Base-by-base conservation (phyloP, 495 filamentous ascomycete species). In the Hyaloscypha variabilis region DNA sequence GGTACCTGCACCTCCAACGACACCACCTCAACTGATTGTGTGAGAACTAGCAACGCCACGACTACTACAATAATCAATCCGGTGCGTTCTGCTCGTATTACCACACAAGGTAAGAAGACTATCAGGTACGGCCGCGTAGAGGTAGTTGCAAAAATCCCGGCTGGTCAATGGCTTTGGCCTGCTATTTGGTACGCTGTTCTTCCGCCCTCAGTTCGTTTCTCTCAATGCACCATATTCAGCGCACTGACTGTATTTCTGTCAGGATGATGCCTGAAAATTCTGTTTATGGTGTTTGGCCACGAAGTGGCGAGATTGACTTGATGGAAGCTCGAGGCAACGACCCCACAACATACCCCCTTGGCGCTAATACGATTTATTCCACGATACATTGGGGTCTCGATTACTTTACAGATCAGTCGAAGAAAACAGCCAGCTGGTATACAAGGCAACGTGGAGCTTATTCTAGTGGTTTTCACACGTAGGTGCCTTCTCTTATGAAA, bases 381-480 rank as follows among this genome's bases (percentile, higher is more conserved):
- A 64, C 72, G 6, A 57, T 75, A 4, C 73, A 74, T 63, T 75
- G 73, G 73, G 73, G 73, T 31, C 68, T 66, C 8, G 55, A 60
- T 1, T 42, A 56, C 17, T 25, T n/a, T 1, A 71, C 61, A 13
- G 71, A 74, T 29, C 63, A 61, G 13, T 73, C 67, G 60, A 71
- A 60, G 54, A 60, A 69, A 10, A 73, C 72, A 19, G 71, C 31
- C 13, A 34, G 31, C 13, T 34, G 31, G 31, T 34, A 34, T 34
- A 34, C 31, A 63, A 21, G 49, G 42, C n/a, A 69, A 67, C 34
- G 66, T 62, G 49, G 49, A 51, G n/a, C 31, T 72, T 72, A 69
- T 30, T 63, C 62, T 1, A 58, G 63, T 2, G 17, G 23, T 42
- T 74, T 67, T 62, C 85, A 90, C 72, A 88, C 85, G 0, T 90